phyloP scores from a whole-genome alignment of 768 basidiomycete species.

The Auricularia cornea region DNA sequence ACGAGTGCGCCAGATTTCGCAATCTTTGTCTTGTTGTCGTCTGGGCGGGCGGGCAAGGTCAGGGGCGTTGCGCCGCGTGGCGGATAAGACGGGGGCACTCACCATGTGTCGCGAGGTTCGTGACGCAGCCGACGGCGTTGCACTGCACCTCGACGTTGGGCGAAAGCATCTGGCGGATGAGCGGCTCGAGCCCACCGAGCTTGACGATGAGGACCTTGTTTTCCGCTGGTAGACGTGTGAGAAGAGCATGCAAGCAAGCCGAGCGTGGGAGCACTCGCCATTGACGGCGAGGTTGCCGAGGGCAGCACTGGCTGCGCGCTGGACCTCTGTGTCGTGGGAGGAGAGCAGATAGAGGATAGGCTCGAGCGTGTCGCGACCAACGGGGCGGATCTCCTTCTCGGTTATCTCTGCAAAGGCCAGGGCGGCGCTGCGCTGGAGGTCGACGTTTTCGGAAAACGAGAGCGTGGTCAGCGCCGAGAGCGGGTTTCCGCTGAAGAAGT shows the following conservation, averaged over 20 bases:
- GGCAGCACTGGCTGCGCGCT: constrained; percentile 95
- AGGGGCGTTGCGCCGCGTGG: constrained; percentile 8
- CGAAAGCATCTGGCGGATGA: constrained; percentile 98
- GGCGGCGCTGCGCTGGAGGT: constrained; percentile 94
- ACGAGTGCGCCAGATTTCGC: constrained; percentile 99
- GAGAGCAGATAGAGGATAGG: constrained; percentile 95
- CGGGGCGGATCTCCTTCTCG: constrained; percentile 96
- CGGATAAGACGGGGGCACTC: constrained; percentile 19
- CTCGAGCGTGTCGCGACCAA: constrained; percentile 94
- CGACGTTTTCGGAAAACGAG: constrained; percentile 98
- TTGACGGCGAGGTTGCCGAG: constrained; percentile 97
- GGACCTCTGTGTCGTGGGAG: constrained; percentile 97
- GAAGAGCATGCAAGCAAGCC: constrained; percentile 11
- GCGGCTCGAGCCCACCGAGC: constrained; percentile 91
- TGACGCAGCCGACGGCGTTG: constrained; percentile 98
- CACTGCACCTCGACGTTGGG: constrained; percentile 99
- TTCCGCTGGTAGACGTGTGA: constrained; percentile 52
- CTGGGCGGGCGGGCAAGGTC: constrained; percentile 32
- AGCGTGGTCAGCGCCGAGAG: constrained; percentile 91
- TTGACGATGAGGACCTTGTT: constrained; percentile 99
- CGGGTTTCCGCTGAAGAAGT: constrained; percentile 94
- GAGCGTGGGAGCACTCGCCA: constrained; percentile 11
- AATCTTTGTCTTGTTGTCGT: constrained; percentile 99
- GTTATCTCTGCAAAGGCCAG: constrained; percentile 99
- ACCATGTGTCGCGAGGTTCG: constrained; percentile 98